phyloP scores from a whole-genome alignment of 1,284 basidiomycete genomes.

The Rhodotorula sp. region DNA sequence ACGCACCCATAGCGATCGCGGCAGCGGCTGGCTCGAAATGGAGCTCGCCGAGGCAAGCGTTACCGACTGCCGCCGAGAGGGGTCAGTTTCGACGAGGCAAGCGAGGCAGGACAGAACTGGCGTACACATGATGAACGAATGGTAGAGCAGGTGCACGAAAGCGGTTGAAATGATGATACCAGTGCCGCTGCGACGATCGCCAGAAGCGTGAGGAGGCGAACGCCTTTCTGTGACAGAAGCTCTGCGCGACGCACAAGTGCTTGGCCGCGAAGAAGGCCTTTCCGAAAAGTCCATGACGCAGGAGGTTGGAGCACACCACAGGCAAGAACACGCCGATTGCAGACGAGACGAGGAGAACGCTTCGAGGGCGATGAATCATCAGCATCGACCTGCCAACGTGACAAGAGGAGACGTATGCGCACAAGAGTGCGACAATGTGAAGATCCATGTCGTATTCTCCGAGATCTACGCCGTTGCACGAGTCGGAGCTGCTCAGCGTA shows the following conservation, averaged over 20 bases:
- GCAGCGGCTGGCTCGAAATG: conserved; percentile 53
- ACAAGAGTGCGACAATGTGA: conserved; percentile 54
- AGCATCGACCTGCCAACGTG: neutral
- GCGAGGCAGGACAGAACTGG: too few relatives aligned
- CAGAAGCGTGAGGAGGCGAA: too few relatives aligned
- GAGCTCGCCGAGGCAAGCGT: conserved; percentile 54
- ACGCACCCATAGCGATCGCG: conserved; percentile 51
- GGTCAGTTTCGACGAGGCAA: too few relatives aligned
- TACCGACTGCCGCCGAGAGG: conserved; percentile 26
- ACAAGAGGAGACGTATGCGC: neutral
- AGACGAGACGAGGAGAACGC: conserved; percentile 51
- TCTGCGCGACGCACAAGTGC: conserved; percentile 45
- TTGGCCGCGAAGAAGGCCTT: conserved; percentile 51
- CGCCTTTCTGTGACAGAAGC: neutral
- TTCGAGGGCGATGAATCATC: neutral
- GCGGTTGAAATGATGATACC: conserved; percentile 56
- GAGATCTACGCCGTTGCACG: conserved; percentile 40
- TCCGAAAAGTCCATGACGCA: conserved; percentile 17
- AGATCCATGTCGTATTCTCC: conserved; percentile 52
- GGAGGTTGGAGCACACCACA: conserved; percentile 31
- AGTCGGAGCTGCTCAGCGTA: conserved; percentile 26
- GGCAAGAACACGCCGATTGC: conserved; percentile 51
- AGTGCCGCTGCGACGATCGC: conserved; percentile 43
- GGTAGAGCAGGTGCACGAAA: conserved; percentile 54
- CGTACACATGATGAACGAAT: conserved; percentile 50